These are phyloP conservation scores for Neoarthrinium moseri DNA, from an alignment of 2,329 filamentous ascomycete species.

Conservation along the genomic window DNA sequence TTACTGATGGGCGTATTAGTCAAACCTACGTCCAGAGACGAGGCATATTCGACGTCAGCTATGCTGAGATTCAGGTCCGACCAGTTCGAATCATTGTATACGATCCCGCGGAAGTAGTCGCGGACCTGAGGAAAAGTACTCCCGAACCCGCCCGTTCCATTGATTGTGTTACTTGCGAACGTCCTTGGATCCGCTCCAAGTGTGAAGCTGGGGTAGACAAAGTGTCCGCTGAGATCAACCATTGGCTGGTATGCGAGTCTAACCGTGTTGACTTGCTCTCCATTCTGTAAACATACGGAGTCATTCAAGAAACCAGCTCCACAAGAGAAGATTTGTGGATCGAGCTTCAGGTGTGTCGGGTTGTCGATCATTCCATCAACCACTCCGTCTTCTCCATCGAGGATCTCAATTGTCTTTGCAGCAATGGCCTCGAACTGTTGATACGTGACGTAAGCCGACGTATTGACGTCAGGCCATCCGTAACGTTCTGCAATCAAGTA, in stretches of 20 bases:
- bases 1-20: slow-evolving; percentile 23
- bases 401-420: slow-evolving; percentile 26
- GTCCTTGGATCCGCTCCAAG: slow-evolving; percentile 41
- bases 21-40: slow-evolving; percentile 16
- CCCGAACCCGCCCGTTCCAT: no score
- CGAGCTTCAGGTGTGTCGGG: slow-evolving; percentile 29
- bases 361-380: slow-evolving; percentile 37
- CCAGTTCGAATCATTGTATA: slow-evolving; percentile 44
- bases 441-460: no score
- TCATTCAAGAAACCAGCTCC: slow-evolving; percentile 18
- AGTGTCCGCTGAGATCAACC: slow-evolving; percentile 26
- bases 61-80: slow-evolving; percentile 35
- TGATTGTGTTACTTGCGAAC: no score
- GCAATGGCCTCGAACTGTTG: slow-evolving; percentile 26
- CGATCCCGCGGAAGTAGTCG: slow-evolving; percentile 35
- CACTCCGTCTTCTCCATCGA: slow-evolving; percentile 37
- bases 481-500: slow-evolving; percentile 35
- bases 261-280: slow-evolving; percentile 13
- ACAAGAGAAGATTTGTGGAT: no score
- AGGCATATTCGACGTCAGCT: slow-evolving; percentile 36
- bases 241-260: slow-evolving; percentile 10
- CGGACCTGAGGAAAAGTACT: no score
- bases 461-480: no score
- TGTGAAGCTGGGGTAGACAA: slow-evolving; percentile 51
- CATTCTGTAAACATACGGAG: slow-evolving; percentile 6